Conservation (phyloP, 1,284 basidiomycete genomes). For the Trichosporon faecale region DNA sequence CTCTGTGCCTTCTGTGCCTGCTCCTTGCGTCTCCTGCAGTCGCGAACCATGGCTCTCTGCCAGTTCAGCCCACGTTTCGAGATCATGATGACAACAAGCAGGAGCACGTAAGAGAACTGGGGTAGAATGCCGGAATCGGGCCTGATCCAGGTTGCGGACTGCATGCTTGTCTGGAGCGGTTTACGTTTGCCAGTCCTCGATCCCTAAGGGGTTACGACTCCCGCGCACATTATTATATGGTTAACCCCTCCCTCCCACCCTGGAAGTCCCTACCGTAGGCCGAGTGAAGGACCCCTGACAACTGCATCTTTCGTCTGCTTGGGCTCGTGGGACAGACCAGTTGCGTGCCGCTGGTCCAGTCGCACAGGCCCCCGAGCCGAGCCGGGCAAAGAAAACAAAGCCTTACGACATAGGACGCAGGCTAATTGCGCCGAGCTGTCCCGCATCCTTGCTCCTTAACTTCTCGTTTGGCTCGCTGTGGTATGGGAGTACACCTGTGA, state of each 20-base stretch:
- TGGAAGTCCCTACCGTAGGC: background rate
- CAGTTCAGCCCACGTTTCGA: background rate
- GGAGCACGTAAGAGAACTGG: background rate
- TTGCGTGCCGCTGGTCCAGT: too few species aligned
- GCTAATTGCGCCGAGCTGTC: conserved; percentile 1
- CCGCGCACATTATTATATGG: conserved; percentile 6
- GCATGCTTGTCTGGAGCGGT: background rate
- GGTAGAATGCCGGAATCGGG: background rate
- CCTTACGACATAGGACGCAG: background rate
- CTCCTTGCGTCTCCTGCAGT: background rate
- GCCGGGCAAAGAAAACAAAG: background rate
- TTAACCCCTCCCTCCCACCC: background rate
- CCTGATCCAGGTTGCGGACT: background rate
- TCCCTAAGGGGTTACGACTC: background rate
- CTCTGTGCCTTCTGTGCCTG: background rate
- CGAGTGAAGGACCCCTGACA: background rate
- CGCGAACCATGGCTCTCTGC: background rate
- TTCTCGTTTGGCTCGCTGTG: too few species aligned
- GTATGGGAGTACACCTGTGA: too few species aligned
- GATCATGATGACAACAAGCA: background rate
- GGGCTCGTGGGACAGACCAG: background rate
- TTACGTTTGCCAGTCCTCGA: background rate
- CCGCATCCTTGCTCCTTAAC: background rate
- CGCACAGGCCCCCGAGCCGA: background rate
- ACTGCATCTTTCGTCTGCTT: background rate